Evolutionary conservation across 331 rosid genomes (phyloP), one percentile per base, ranked within the genome.

Genomic region (Quercus lobata): DNA sequence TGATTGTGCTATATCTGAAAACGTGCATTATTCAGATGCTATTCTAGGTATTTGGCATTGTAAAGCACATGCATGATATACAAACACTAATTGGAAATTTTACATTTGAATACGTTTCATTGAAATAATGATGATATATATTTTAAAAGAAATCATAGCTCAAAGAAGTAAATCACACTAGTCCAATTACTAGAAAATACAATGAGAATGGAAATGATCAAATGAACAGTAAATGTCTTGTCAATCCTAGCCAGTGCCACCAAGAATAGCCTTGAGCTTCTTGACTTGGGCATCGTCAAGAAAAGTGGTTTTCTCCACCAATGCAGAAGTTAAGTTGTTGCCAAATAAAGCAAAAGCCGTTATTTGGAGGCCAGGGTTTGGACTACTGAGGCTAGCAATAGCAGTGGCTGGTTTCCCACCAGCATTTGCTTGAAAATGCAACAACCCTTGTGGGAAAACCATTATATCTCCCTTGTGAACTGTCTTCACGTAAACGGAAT

Each of bases 351-450:
- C 96, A 74, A 84, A 94, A 69, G 91, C 97, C 15, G 83, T 83
- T 82, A 94, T 89, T 72, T 94, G 98, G 57, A 94, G 94, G 7
- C 97, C 98, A n/a, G 98, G 98, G 77, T 25, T 84, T 24, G 98
- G 74, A 79, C 94, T 92, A 11, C 88, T 88, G 72, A 94, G 87
- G 44, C 87, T 7, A 52, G 73, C 91, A 75, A 76, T 76, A 55
- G 83, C 97, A 53, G 30, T 37, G 2, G 94, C 91, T 2, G 57
- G 76, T 0, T 49, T 76, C 29, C 83, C 81, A 3, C 87, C 90
- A 75, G 84, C 84, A 75, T 91, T 81, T 9, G 85, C 4, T 70
- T 94, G 98, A 58, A 88, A 92, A 76, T 94, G 98, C 79, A 92
- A 71, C 72, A 91, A 70, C 2, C 98, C 97, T 83, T 94, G 94